Evolutionary conservation across 164 flowering plant genomes (phyloP).

Genomic region (Sedum album): DNA sequence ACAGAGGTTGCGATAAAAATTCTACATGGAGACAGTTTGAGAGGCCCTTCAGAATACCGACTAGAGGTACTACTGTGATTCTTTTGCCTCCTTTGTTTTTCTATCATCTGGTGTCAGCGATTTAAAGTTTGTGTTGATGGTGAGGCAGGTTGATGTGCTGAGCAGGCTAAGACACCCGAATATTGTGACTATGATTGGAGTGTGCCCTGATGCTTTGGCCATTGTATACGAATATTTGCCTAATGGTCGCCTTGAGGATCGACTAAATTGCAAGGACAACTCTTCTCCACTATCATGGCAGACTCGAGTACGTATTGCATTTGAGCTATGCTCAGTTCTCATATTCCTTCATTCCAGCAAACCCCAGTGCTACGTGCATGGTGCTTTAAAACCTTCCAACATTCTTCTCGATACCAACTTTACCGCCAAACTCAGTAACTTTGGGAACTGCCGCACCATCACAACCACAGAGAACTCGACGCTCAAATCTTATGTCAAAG

Average conservation of each 20-base stretch:
- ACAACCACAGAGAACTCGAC: conserved; percentile 19
- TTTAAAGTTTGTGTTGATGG: conserved; percentile 52
- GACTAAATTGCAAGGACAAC: conserved; percentile 39
- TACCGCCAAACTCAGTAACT: conserved; percentile 48
- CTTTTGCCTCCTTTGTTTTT: conserved; percentile 30
- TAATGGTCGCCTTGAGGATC: conserved; percentile 62
- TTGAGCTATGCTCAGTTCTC: conserved; percentile 73
- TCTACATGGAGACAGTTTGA: conserved; percentile 40
- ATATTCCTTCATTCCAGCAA: conserved; percentile 65
- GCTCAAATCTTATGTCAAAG: background rate
- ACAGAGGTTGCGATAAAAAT: conserved; percentile 70
- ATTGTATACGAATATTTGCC: conserved; percentile 54
- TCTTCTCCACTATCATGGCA: conserved; percentile 50
- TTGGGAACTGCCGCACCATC: conserved; percentile 29
- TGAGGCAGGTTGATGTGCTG: conserved; percentile 69
- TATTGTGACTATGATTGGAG: conserved; percentile 51
- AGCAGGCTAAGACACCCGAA: conserved; percentile 61
- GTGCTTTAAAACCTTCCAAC: conserved; percentile 75
- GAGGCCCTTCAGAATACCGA: conserved; percentile 64
- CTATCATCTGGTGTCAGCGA: conserved; percentile 77
- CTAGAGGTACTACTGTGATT: conserved; percentile 80
- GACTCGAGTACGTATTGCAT: conserved; percentile 63
- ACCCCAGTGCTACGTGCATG: conserved; percentile 59
- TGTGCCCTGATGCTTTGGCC: conserved; percentile 43
- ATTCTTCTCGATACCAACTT: conserved; percentile 54